Evolutionary conservation across 495 filamentous ascomycete species (phyloP), one percentile per base, ranked within the genome.

Genomic region (Gamarada debralockiae): DNA sequence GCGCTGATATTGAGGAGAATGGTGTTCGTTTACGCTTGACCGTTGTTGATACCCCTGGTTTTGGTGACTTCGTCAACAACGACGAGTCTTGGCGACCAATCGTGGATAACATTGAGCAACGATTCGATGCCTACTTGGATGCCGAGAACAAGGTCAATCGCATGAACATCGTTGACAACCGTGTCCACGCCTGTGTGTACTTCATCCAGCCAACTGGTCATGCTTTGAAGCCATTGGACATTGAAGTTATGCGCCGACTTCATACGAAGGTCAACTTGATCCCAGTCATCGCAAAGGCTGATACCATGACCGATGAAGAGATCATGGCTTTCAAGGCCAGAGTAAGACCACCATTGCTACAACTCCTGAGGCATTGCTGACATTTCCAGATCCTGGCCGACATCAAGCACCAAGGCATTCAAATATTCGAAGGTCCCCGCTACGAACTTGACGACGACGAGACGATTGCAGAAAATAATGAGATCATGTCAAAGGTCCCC

Each of bases 221-320:
- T 78, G 93, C 95, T n/a, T 77, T 98, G 65, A 98, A 98, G 86
- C 95, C 95, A 47, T 74, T 98, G 60, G 93, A 98, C 66, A 96
- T 97, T 58, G 93, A 98, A 76, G 93, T 98, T 57, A 98, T 98
- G 93, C 88, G 90, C 71, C 85, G 95, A 64, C 79, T 98, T 42
- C 93, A 98, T 76, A 97, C 93, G 83, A 98, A 97, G 82, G 93
- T 98, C 82, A 98, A 98, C 81, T 76, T 98, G 71, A 98, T 98
- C 52, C 93, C 93, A 18, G 93, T 98, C 63, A 96, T 98, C 68
- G 93, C 93, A 70, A 98, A 98, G 78, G 82, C 95, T 25, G 93
- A 98, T 74, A 98, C 93, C 50, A 74, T 97, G 66, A 98, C 95
- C 49, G 93, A 98, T 56, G 93, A 98, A 65, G 93, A 97, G 72